phyloP scores from a whole-genome alignment of 306 rosid genomes.

The Inga oerstediana region DNA sequence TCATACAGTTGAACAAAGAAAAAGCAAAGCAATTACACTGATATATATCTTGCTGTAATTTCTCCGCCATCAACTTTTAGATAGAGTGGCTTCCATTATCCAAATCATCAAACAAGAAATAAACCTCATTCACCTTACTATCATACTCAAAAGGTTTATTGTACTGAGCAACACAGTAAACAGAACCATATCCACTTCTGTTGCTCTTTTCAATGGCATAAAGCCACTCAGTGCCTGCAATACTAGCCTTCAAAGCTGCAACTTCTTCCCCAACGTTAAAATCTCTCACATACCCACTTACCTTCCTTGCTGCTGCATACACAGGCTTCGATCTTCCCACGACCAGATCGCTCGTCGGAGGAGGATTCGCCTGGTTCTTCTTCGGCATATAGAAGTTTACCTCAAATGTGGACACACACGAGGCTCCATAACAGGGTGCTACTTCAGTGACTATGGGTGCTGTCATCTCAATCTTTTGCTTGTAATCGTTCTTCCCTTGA shows the following conservation, averaged over 20 bases:
- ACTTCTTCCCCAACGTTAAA: conserved; percentile 55
- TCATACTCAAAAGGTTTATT: conserved; percentile 75
- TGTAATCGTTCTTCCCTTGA: conserved; percentile 73
- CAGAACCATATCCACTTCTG: conserved; percentile 43
- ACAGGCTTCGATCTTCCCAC: conserved; percentile 59
- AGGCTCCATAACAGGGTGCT: conserved; percentile 68
- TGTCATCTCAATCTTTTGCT: conserved; percentile 77
- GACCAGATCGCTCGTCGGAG: conserved; percentile 64
- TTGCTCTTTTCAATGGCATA: conserved; percentile 56
- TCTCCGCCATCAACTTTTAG: not conserved
- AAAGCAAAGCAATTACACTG: no score
- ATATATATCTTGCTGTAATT: no score
- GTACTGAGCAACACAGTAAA: conserved; percentile 76
- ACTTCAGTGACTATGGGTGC: conserved; percentile 72
- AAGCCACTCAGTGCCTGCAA: conserved; percentile 69
- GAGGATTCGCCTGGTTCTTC: conserved; percentile 75
- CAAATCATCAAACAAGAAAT: conserved; percentile 42
- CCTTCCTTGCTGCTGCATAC: conserved; percentile 67
- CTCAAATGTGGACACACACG: conserved; percentile 65
- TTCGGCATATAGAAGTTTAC: conserved; percentile 82
- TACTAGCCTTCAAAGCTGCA: conserved; percentile 63
- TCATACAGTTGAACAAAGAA: no score
- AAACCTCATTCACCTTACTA: conserved; percentile 72
- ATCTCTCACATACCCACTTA: conserved; percentile 61
- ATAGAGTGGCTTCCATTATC: not conserved